A percentile compares a stretch with the other conserved stretches of the same genome.
Evolutionary conservation across 192 early-diverging fungal species (phyloP).

Genomic region (Coemansia sp.): DNA sequence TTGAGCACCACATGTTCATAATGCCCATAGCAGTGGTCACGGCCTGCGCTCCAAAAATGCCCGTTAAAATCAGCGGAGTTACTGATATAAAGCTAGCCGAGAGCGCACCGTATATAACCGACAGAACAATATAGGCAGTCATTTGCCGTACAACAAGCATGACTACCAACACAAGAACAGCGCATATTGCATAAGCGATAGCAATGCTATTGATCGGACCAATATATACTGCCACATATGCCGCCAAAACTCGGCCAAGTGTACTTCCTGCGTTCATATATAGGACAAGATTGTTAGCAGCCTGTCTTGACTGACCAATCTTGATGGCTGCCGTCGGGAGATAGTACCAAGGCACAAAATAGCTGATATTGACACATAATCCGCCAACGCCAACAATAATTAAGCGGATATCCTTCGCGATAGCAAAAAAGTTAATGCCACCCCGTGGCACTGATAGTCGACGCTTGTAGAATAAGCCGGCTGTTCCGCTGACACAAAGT

Average conservation of each 20-base stretch:
- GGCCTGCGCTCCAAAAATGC: slow-evolving; percentile 31
- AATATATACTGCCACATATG: slow-evolving; percentile 15
- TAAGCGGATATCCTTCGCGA: slow-evolving; percentile 28
- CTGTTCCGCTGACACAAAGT: slow-evolving; percentile 22
- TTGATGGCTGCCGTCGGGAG: slow-evolving; percentile 45
- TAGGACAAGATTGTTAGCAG: slow-evolving; percentile 31
- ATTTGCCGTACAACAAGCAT: slow-evolving; percentile 42
- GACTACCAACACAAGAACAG: slow-evolving; percentile 26
- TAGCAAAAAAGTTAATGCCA: slow-evolving; percentile 17
- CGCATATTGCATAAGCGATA: slow-evolving; percentile 26
- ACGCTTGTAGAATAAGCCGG: slow-evolving; percentile 30
- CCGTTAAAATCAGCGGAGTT: slow-evolving; percentile 29
- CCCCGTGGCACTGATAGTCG: slow-evolving; percentile 20
- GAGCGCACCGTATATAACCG: slow-evolving; percentile 33
- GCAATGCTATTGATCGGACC: slow-evolving; percentile 44
- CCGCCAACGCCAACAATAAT: slow-evolving; percentile 21
- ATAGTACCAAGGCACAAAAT: slow-evolving; percentile 43
- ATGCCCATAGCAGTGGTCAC: slow-evolving; percentile 45
- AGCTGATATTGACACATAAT: slow-evolving; percentile 41
- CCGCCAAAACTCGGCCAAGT: slow-evolving; percentile 27
- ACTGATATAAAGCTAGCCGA: slow-evolving; percentile 42
- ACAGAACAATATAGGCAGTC: slow-evolving; percentile 30
- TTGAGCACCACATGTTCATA: slow-evolving; percentile 40
- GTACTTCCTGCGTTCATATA: slow-evolving; percentile 51
- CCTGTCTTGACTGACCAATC: slow-evolving; percentile 36